A percentile compares a stretch with the other conserved stretches of the same genome.
Conservation (phyloP, 2,329 filamentous ascomycete species). For the Helicocarpus griseus region DNA sequence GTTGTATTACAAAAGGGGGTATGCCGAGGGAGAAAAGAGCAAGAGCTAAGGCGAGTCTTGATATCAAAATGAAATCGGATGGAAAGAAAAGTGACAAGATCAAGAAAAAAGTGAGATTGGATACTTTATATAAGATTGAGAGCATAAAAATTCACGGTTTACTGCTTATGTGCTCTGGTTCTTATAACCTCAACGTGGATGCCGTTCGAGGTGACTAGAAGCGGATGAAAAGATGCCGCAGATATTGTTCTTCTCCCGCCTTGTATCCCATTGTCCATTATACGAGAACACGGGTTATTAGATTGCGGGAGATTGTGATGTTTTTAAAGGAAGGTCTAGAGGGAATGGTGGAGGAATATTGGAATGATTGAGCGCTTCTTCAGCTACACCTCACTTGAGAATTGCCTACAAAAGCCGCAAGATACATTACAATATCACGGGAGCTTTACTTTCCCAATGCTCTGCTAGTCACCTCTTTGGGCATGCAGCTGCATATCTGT, state of each 20-base stretch:
- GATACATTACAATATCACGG: slow-evolving; percentile 4
- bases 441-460: slow-evolving; percentile 39
- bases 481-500: slow-evolving; percentile 51
- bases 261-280: slow-evolving; percentile 59
- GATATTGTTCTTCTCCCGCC: slow-evolving; percentile 51
- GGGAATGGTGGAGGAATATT: too few species aligned
- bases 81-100: not conserved
- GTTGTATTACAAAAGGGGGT: slow-evolving; percentile 3
- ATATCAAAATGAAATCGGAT: not conserved
- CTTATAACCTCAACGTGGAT: not conserved
- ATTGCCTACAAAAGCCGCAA: not conserved
- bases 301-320: slow-evolving; percentile 50
- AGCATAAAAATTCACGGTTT: not conserved
- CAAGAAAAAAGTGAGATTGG: not conserved
- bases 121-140: not conserved
- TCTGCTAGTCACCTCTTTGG: slow-evolving; percentile 54
- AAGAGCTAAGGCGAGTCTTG: not conserved
- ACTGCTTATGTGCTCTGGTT: not conserved
- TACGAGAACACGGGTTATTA: slow-evolving; percentile 53
- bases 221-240: slow-evolving; percentile 4
- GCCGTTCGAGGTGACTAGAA: not conserved
- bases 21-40: not conserved
- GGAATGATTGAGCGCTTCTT: not conserved
- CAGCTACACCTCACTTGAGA: not conserved
- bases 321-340: too few species aligned